Percentiles rank a stretch among this genome's conserved stretches.
Conservation (phyloP, 78 protist species). For the Cavenderia fasciculata region DNA sequence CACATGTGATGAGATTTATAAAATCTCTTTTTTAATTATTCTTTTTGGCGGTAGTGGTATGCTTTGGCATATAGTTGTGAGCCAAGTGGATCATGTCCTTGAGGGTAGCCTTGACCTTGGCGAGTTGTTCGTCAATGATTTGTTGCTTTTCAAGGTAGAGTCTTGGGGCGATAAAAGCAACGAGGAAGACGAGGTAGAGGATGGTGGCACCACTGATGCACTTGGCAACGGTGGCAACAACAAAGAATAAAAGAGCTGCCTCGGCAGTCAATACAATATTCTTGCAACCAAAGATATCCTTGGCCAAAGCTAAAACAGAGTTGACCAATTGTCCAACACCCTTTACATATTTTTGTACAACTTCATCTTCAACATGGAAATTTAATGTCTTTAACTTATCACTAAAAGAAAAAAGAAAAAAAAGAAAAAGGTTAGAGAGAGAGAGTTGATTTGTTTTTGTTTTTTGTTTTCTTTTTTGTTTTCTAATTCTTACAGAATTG, state of each 20-base stretch:
- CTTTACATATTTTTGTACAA: slow-evolving; percentile 45
- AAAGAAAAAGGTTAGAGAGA: not conserved
- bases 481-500: slow-evolving; percentile 25
- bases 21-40: too few relatives aligned
- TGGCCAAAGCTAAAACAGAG: slow-evolving; percentile 11
- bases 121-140: slow-evolving; percentile 39
- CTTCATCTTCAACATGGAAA: slow-evolving; percentile 60
- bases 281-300: slow-evolving; percentile 44
- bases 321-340: slow-evolving; percentile 21
- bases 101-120: not conserved
- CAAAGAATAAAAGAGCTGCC: slow-evolving; percentile 24
- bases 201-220: slow-evolving; percentile 19
- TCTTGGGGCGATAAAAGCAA: slow-evolving; percentile 58
- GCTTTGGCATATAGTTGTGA: slow-evolving; percentile 45
- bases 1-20: too few relatives aligned
- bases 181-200: slow-evolving; percentile 32
- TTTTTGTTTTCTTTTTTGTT: not conserved
- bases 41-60: too few relatives aligned
- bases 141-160: slow-evolving; percentile 58
- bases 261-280: slow-evolving; percentile 44
- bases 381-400: slow-evolving; percentile 61
- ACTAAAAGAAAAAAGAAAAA: not conserved
- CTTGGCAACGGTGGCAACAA: slow-evolving; percentile 30
- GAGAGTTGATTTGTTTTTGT: not conserved
- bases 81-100: slow-evolving; percentile 25